Evolutionary conservation across 2,329 filamentous ascomycete species (phyloP).

Genomic region (Microsporum canis): DNA sequence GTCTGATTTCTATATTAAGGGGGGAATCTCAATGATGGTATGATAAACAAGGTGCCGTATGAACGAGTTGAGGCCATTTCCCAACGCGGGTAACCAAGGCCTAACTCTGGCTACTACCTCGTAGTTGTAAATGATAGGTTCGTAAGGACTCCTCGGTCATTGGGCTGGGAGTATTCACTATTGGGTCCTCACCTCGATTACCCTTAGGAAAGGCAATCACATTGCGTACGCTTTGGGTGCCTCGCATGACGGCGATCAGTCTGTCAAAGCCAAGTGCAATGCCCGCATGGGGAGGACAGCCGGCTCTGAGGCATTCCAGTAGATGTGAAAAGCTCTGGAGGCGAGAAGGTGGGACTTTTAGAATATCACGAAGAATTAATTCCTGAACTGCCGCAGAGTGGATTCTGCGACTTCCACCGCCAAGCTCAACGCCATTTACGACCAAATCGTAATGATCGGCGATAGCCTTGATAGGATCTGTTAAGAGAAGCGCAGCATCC

Average conservation of each 20-base stretch:
- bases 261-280: slow-evolving; percentile 89
- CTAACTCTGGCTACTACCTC: neutral
- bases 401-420: slow-evolving; percentile 85
- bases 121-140: slow-evolving; percentile 46
- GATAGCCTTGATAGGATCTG: slow-evolving; percentile 57
- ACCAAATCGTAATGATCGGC: slow-evolving; percentile 95
- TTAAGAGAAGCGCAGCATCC: slow-evolving; percentile 64
- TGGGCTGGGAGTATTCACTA: slow-evolving; percentile 64
- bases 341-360: slow-evolving; percentile 62
- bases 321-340: slow-evolving; percentile 77
- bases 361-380: slow-evolving; percentile 69
- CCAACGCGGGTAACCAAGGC: neutral
- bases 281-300: slow-evolving; percentile 89
- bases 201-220: slow-evolving; percentile 97
- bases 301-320: slow-evolving; percentile 66
- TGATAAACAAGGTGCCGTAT: neutral
- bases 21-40: neutral
- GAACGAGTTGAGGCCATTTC: neutral
- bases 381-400: slow-evolving; percentile 75
- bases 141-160: slow-evolving; percentile 51
- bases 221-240: slow-evolving; percentile 67
- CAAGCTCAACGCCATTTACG: slow-evolving; percentile 87
- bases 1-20: neutral
- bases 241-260: slow-evolving; percentile 66
- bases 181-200: slow-evolving; percentile 73